Base-by-base conservation (phyloP, 192 early-diverging fungal species). In the Coemansia interrupta region DNA sequence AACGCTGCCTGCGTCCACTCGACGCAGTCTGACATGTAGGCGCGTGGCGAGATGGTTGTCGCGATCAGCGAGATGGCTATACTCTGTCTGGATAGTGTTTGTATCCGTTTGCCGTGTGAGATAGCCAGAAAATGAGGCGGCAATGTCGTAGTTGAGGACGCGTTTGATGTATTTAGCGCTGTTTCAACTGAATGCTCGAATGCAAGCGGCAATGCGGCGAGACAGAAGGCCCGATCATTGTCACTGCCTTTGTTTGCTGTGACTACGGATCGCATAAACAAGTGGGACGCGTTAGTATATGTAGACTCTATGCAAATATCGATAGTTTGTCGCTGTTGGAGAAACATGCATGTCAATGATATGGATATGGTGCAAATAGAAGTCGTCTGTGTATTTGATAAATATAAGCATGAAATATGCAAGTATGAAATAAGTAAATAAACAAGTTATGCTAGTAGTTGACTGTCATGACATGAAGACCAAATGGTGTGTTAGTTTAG, bases 1-100 rank as follows among this genome's bases (percentile, higher is more conserved):
- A 66, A 68, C 6, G 51, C 43, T 0, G 70, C 51, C 18, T 39
- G 7, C 12, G 61, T 42, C 76, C 76, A 79, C 9, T 44, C 24
- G 13, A 50, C 46, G 44, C 60, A 46, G 11, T 56, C 49, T 0
- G 28, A 32, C 9, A 59, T 47, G 45, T 79, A 79, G 29, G 44
- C 54, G 20, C 24, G 26, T 0, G 46, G 18, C 2, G 47, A 17
- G 36, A 68, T 20, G 23, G 61, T 14, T 8, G 36, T 44, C 24
- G 62, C 61, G 5, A 61, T 41, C 2, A 68, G 60, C 17, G 66
- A 68, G 12, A 42, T 32, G 9, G 30, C 32, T 44, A 56, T 40
- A 23, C 49, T 62, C 1, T 36, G 19, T 28, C 26, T 26, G 19
- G 53, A 28, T 18, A 56, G 15, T 14, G 53, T 7, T 45, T 29